Base-by-base conservation (phyloP, 106 monocot species). In the Alisma plantagoaquatica region DNA sequence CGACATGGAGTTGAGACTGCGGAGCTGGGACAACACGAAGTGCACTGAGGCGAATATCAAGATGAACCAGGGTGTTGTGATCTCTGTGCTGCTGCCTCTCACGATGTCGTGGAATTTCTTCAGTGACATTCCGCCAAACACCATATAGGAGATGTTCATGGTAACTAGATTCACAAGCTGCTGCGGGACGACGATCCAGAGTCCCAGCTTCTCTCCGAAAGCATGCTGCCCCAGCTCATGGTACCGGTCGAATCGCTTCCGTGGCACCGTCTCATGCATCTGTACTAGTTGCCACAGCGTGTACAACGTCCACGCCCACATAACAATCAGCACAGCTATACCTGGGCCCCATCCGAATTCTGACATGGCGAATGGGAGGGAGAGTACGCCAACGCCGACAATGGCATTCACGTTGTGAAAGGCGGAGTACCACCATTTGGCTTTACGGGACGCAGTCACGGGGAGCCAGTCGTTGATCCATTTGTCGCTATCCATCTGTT, bases 231-330 rank as follows among this genome's bases (percentile, higher is more conserved):
- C n/a, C 1, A 82, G 77, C 74, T 82, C 82, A 14, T 82, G 82
- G 73, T 82, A 82, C 2, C 82, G 56, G 2, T 9, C n/a, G n/a
- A n/a, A n/a, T n/a, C 78, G 18, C 57, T 75, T 78, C 18, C 78
- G 78, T 0, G 74, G 74, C 10, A 78, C 78, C 74, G 71, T 78
- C 65, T 83, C 83, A 18, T 83, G 83, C 83, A 83, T 83, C 58
- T 83, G 71, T 10, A 83, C 78, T 78, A 83, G 77, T 38, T 83
- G 83, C 83, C 83, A 83, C 0, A 83, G 68, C 0, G 83, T 78
- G 74, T 74, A 78, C 0, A 78, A 51, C 0, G 83, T 83, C 62
- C 77, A 63, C 57, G 75, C 29, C 83, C 83, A 83, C 18, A 78
- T 78, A 23, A 78, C 3, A 0, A 83, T 32, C 1, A 83, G 66